phyloP scores from a whole-genome alignment of 345 rosid genomes.

The Citrus mangshanensis region DNA sequence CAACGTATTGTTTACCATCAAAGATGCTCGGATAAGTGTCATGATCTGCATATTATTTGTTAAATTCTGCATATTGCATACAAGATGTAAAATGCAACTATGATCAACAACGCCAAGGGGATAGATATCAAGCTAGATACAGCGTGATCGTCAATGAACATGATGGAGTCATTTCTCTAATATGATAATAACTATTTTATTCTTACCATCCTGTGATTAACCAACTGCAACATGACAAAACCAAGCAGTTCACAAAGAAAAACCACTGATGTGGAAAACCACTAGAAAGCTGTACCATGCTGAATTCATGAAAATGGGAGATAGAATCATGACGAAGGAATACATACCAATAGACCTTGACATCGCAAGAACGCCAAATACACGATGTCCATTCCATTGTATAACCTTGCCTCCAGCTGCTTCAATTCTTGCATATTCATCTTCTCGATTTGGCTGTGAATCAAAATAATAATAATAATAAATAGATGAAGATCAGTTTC shows the following conservation, averaged over 20 bases:
- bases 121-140: background rate
- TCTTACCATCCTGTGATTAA: background rate
- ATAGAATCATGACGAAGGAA: background rate
- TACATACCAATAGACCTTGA: constrained; percentile 89
- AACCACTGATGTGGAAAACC: background rate
- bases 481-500: background rate
- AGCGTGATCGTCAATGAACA: background rate
- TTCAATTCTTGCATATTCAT: constrained; percentile 92
- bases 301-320: background rate
- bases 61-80: too few relatives aligned
- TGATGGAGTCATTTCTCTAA: background rate
- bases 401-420: constrained; percentile 98
- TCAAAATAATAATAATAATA: too few relatives aligned
- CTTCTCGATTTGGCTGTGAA: constrained; percentile 81
- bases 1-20: too few relatives aligned
- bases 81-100: background rate
- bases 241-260: background rate
- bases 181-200: background rate
- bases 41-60: too few relatives aligned
- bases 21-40: too few relatives aligned
- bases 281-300: background rate
- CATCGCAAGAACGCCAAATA: constrained; percentile 97
- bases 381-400: constrained; percentile 97
- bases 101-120: background rate
- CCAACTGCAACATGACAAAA: background rate